Evolutionary conservation across 106 monocot species (phyloP), one percentile per base, ranked within the genome.

Genomic region (Phalaenopsis aphrodite): DNA sequence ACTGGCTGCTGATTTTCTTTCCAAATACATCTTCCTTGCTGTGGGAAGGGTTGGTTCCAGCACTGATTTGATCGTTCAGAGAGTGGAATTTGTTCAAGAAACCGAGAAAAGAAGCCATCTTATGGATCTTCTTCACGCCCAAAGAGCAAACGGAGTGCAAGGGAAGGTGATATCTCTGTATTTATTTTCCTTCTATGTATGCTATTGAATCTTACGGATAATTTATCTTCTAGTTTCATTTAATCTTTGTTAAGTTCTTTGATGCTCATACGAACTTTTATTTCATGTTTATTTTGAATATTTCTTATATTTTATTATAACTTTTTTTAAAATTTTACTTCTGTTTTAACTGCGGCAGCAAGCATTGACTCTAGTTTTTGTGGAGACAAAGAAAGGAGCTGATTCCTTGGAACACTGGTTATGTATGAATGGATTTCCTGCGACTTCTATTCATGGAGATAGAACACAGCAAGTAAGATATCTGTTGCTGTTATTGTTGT

Each of bases 11-110:
- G 90, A 90, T 81, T 90, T 90, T 74, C 85, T 90, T 52, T 41
- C 82, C 7, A 78, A 76, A 37, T 90, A 87, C 69, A 90, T 90
- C 45, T 87, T 87, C 78, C 85, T 90, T 42, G 78, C 90, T 79
- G 90, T 90, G 67, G 90, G 90, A 83, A 90, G 90, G 56, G 90
- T 90, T 52, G 90, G 90, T 1, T 90, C 90, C 52, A 90, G 90
- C 78, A 90, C 90, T 45, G 90, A 90, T 78, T 81, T 90, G 78
- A 90, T 90, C 80, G 83, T 81, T 2, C 90, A 90, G 73, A 87
- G 87, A 79, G 87, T 90, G 42, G 90, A 90, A 81, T 90, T 83
- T 84, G 90, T 90, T n/a, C 85, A 76, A 45, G 87, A 90, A 36
- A 74, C 83, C 55, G 87, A 87, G 30, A 90, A 90, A 71, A 83